A percentile compares a stretch with the other conserved stretches of the same genome.
Evolutionary conservation across 2,329 filamentous ascomycete species (phyloP).

Genomic region (Penicillium sp.): DNA sequence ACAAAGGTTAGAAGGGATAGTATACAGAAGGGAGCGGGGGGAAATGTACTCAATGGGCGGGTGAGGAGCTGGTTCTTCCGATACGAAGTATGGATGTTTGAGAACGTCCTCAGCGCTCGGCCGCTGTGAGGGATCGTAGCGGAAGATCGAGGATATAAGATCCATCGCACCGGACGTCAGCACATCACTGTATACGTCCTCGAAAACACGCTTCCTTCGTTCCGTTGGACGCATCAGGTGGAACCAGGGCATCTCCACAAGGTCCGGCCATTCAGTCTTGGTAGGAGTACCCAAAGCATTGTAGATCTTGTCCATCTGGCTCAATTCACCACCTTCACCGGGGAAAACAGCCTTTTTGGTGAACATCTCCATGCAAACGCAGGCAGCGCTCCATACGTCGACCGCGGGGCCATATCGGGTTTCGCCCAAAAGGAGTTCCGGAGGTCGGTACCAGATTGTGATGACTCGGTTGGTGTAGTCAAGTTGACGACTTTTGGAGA

Average conservation of each 20-base stretch:
- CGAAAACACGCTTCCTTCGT: conserved; percentile 71
- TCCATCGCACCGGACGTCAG: conserved; percentile 80
- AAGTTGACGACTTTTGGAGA: conserved; percentile 83
- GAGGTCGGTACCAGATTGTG: conserved; percentile 95
- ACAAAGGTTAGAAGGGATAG: conserved; percentile 2
- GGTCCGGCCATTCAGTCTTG: conserved; percentile 77
- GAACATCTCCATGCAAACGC: conserved; percentile 95
- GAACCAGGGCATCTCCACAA: conserved; percentile 96
- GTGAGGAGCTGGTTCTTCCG: conserved; percentile 71
- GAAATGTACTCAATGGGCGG: conserved; percentile 75
- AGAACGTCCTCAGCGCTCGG: conserved; percentile 82
- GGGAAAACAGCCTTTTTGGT: conserved; percentile 91
- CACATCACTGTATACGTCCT: conserved; percentile 74
- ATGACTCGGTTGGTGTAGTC: conserved; percentile 99
- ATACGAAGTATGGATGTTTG: conserved; percentile 81
- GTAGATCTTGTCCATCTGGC: conserved; percentile 96
- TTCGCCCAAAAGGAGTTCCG: conserved; percentile 85
- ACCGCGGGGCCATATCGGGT: conserved; percentile 87
- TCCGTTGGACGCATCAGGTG: conserved; percentile 79
- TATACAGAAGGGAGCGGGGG: neutral
- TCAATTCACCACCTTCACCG: conserved; percentile 92
- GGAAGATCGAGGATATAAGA: conserved; percentile 78
- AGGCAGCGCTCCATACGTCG: conserved; percentile 96
- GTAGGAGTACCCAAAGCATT: conserved; percentile 85
- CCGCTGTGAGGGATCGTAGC: conserved; percentile 79